phyloP scores from a whole-genome alignment of 2,329 filamentous ascomycete genomes.

The Botryotinia convoluta region DNA sequence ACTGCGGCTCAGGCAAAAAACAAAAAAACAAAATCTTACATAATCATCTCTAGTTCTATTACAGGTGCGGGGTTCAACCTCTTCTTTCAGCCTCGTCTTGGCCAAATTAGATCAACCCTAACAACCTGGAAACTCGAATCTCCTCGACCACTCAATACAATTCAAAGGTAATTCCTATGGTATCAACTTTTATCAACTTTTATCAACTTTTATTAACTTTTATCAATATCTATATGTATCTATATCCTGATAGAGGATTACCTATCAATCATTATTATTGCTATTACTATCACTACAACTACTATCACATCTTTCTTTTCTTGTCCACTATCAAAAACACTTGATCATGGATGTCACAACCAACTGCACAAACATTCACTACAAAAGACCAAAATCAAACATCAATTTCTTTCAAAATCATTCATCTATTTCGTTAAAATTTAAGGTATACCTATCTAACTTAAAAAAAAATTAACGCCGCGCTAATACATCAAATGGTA shows the following conservation, averaged over 20 bases:
- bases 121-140: neutral
- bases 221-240: neutral
- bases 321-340: neutral
- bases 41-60: neutral
- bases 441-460: slow-evolving; percentile 34
- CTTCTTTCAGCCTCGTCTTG: neutral
- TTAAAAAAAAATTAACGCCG: slow-evolving; percentile 25
- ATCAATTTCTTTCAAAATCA: neutral
- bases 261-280: neutral
- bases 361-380: neutral
- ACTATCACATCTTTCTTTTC: neutral
- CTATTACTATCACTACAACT: neutral
- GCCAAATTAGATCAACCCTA: neutral
- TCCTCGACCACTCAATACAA: neutral
- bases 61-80: neutral
- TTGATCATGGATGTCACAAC: neutral
- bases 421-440: slow-evolving; percentile 29
- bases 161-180: neutral
- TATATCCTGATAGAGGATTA: neutral
- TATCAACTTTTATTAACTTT: neutral
- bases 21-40: neutral
- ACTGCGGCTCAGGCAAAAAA: neutral
- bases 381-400: neutral
- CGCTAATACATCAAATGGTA: slow-evolving; percentile 38
- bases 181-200: neutral